phyloP scores from a whole-genome alignment of 352 stramenopile species.

The Globisporangium splendens region DNA sequence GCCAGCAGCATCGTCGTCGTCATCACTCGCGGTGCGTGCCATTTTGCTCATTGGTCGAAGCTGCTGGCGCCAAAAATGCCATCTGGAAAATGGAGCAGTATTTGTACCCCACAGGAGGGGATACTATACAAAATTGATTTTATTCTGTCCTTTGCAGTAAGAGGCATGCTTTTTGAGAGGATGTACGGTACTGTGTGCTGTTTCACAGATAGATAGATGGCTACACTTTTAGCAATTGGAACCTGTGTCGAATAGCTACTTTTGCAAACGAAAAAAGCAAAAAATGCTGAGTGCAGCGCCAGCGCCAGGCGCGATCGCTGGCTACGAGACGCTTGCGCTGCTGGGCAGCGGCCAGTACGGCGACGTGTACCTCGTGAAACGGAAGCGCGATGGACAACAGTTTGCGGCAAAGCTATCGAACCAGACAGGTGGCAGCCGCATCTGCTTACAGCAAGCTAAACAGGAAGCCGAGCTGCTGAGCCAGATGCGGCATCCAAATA shows the following conservation, averaged over 20 bases:
- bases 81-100: too few relatives aligned
- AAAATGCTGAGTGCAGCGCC: background rate
- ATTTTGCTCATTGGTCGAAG: background rate
- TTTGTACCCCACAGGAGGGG: too few relatives aligned
- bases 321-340: conserved; percentile 40
- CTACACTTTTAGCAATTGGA: conserved; percentile 6
- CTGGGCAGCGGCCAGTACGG: conserved; percentile 63
- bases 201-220: conserved; percentile 9
- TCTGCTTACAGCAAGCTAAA: conserved; percentile 6
- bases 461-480: conserved; percentile 54
- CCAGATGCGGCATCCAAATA: conserved; percentile 53
- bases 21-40: background rate
- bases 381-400: conserved; percentile 25
- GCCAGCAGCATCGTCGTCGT: background rate
- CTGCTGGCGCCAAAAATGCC: too few relatives aligned
- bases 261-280: too few relatives aligned
- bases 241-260: too few relatives aligned
- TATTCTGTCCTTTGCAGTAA: too few relatives aligned
- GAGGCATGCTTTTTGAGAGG: too few relatives aligned
- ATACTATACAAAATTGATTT: too few relatives aligned
- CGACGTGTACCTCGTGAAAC: conserved; percentile 45
- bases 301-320: conserved; percentile 17
- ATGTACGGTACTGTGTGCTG: background rate
- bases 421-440: conserved; percentile 8
- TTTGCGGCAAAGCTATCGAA: conserved; percentile 54